These are phyloP conservation scores for Aureobasidium uvarum DNA, from an alignment of 2,329 filamentous ascomycete species.

Conservation along the genomic window DNA sequence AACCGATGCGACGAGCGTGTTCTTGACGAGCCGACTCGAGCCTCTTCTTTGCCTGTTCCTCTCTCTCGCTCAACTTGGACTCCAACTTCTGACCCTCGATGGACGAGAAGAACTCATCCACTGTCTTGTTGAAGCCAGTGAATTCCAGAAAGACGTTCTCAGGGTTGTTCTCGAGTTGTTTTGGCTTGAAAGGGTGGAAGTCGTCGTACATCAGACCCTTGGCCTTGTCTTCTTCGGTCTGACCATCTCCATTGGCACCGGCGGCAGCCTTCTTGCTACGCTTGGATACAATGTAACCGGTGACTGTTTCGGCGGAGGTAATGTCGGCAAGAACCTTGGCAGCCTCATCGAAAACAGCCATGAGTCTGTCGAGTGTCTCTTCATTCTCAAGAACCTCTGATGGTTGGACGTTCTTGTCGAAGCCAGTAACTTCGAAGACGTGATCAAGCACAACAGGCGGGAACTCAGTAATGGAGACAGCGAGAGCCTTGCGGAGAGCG, in stretches of 20 bases:
- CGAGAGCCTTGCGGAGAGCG: conserved; percentile 74
- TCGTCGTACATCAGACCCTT: conserved; percentile 75
- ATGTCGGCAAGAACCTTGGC: conserved; percentile 67
- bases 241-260: conserved; percentile 40
- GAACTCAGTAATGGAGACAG: conserved; percentile 80
- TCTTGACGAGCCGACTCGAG: conserved; percentile 80
- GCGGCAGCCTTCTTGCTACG: conserved; percentile 29
- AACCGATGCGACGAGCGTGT: conserved; percentile 80
- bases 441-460: conserved; percentile 88
- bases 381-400: conserved; percentile 69
- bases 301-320: conserved; percentile 62
- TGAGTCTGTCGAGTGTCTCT: conserved; percentile 61
- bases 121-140: conserved; percentile 84
- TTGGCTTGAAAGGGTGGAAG: conserved; percentile 87
- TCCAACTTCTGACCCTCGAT: conserved; percentile 91
- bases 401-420: conserved; percentile 67
- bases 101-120: conserved; percentile 96
- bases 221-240: conserved; percentile 43
- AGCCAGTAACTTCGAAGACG: conserved; percentile 65
- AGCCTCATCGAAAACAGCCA: conserved; percentile 68
- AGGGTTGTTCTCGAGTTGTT: conserved; percentile 70
- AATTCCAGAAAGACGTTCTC: conserved; percentile 70
- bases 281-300: conserved; percentile 81
- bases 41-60: conserved; percentile 77
- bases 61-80: conserved; percentile 75